Evolutionary conservation across 108 stramenopile species (phyloP).

Genomic region (Pseudonitzschia multistriata): DNA sequence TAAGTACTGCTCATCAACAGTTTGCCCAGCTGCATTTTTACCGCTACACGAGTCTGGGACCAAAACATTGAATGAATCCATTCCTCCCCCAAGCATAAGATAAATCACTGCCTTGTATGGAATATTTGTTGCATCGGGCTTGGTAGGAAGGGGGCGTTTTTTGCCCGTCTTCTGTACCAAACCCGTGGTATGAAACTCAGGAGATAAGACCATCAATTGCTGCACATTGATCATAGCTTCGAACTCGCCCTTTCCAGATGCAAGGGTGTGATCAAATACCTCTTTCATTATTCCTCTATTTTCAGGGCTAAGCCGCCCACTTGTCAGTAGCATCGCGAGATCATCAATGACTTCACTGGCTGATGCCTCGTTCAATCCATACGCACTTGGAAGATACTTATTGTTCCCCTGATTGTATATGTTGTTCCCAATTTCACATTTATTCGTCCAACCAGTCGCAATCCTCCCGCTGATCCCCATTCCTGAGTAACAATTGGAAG

Average conservation of each 20-base stretch:
- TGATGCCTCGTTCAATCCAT: not conserved
- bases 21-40: not conserved
- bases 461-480: not conserved
- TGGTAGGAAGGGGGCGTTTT: constrained; percentile 9
- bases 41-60: constrained; percentile 33
- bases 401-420: not conserved
- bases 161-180: constrained; percentile 25
- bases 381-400: not conserved
- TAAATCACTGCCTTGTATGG: constrained; percentile 60
- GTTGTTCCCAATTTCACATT: not conserved
- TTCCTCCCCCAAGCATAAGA: constrained; percentile 47
- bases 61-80: constrained; percentile 57
- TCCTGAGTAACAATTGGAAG: not conserved
- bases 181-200: constrained; percentile 54
- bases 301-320: not conserved
- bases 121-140: constrained; percentile 18
- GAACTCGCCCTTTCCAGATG: not conserved
- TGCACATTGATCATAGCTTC: constrained; percentile 7
- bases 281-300: constrained; percentile 9
- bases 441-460: not conserved
- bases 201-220: constrained; percentile 36
- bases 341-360: constrained; percentile 38
- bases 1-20: constrained; percentile 21
- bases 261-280: not conserved
- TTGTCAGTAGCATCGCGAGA: constrained; percentile 31